Evolutionary conservation across 805 yeast species (phyloP), one percentile per base, ranked within the genome.

Genomic region (Brettanomyces sp.): DNA sequence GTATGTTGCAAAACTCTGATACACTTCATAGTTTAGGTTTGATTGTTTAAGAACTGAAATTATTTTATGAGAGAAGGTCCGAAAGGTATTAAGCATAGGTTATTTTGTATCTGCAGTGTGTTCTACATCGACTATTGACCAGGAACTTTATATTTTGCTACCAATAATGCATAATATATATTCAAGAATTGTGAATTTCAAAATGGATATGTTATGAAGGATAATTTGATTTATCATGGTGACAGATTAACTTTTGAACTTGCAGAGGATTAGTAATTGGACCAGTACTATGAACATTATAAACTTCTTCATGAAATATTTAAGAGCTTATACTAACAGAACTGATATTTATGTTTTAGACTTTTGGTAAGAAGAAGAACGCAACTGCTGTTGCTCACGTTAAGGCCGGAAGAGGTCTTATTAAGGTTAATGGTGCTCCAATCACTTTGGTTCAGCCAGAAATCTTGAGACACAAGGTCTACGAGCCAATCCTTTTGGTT

Each of bases 321-420:
- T 9, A 2, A 28, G 32, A 28, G 32, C 32, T 28, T 6, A 6
- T 28, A 28, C 32, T 28, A 28, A 28, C 32, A 28, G 7, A 28
- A 6, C 32, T 28, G 32, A 6, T 6, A 18, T 18, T 18, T 18
- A 8, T 12, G 34, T 46, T 55, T 52, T 54, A 64, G 62, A 39
- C 42, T 75, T 93, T 93, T 79, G 99, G 99, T 79, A 93, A 91
- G 82, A 93, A 93, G 91, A 93, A 85, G 82, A 86, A 96, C 72
- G 99, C 99, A 69, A 93, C 99, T 68, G 99, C 99, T 70, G 99
- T 93, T 72, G 99, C 99, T 77, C 96, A 89, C 79, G 95, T 91
- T 67, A 89, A 89, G 81, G 90, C 93, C 77, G 99, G 99, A 78
- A 87, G 85, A 78, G 99, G 99, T 79, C 85, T 93, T 73, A 84